Evolutionary conservation across 345 rosid species (phyloP).

Genomic region (Dimocarpus longan): DNA sequence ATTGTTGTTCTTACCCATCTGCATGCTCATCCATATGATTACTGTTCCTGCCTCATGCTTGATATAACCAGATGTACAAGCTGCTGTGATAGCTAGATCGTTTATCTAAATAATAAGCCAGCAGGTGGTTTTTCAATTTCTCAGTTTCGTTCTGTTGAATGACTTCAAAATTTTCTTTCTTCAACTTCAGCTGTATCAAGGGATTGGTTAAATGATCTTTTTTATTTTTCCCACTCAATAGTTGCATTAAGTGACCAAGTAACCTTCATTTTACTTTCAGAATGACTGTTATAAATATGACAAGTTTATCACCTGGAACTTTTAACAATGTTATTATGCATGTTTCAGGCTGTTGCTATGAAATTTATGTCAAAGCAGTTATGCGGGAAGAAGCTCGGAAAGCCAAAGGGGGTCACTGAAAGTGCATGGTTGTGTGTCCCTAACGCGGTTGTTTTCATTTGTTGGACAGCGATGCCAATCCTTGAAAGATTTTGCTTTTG

Average conservation of each 20-base stretch:
- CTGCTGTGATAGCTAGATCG: neutral
- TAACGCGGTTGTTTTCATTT: slow-evolving; percentile 10
- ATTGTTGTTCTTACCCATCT: neutral
- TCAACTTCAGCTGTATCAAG: neutral
- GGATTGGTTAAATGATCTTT: neutral
- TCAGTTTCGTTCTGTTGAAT: neutral
- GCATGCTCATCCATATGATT: neutral
- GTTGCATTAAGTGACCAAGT: neutral
- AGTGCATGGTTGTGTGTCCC: slow-evolving; percentile 34
- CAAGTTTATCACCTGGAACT: neutral
- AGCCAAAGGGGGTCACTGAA: slow-evolving; percentile 28
- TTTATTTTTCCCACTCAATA: neutral
- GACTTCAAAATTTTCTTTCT: neutral
- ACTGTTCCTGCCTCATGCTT: neutral
- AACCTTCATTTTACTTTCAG: neutral
- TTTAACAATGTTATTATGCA: neutral
- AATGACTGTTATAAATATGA: neutral
- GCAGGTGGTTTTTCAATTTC: neutral
- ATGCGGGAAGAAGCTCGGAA: slow-evolving; percentile 76
- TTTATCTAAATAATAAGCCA: neutral
- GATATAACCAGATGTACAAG: slow-evolving; percentile 1
- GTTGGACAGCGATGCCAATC: neutral
- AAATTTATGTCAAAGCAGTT: slow-evolving; percentile 71
- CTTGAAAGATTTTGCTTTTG: neutral
- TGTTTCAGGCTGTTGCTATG: slow-evolving; percentile 89